Conservation (phyloP, 2,329 filamentous ascomycete species). For the Lecanicillium sp. region DNA sequence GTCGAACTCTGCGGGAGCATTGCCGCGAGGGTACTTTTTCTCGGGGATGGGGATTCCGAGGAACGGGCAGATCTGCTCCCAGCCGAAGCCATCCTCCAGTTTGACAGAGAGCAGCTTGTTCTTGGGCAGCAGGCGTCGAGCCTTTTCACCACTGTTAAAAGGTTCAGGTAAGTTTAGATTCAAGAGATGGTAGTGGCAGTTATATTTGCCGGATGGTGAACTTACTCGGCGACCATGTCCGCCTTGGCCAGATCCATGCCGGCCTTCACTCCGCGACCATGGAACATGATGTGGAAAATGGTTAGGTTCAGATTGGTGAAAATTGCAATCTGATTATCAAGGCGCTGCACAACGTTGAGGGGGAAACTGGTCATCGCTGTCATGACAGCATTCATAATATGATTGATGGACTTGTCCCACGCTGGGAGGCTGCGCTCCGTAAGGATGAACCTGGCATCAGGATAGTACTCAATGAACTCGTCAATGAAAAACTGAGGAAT, state of each 20-base stretch:
- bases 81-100: constrained; percentile 30
- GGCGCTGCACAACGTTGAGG: constrained; percentile 20
- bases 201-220: neutral
- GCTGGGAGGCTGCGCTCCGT: constrained; percentile 29
- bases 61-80: constrained; percentile 31
- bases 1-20: constrained; percentile 24
- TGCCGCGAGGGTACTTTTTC: constrained; percentile 24
- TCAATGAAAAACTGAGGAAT: constrained; percentile 23
- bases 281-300: constrained; percentile 1
- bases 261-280: neutral
- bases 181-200: no score
- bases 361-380: constrained; percentile 18
- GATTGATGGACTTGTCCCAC: constrained; percentile 27
- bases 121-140: constrained; percentile 22
- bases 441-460: constrained; percentile 31
- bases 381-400: constrained; percentile 19
- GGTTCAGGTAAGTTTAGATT: no score
- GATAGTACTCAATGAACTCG: constrained; percentile 25
- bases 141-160: constrained; percentile 21
- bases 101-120: constrained; percentile 25
- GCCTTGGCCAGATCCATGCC: constrained; percentile 6
- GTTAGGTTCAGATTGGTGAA: neutral
- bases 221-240: constrained; percentile 3
- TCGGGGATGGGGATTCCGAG: constrained; percentile 25
- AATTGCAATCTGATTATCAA: constrained; percentile 18